These are phyloP conservation scores for Cyberlindnera euphorbiiphila DNA, from an alignment of 805 yeast genomes.

Conservation along the genomic window DNA sequence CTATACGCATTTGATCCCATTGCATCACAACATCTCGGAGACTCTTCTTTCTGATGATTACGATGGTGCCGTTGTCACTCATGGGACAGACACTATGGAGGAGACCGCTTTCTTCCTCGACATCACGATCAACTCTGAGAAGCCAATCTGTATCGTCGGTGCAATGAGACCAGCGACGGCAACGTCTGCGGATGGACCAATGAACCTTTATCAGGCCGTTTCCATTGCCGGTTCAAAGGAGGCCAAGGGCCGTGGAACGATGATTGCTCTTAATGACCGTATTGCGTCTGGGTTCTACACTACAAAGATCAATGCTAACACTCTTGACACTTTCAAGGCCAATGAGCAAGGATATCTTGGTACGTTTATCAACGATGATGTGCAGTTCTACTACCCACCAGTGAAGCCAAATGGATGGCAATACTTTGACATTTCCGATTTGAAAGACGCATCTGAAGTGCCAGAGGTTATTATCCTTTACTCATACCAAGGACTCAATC, in stretches of 20 bases:
- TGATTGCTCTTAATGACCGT: conserved; percentile 62
- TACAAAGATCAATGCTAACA: conserved; percentile 64
- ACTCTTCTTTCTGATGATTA: conserved; percentile 37
- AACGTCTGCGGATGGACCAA: conserved; percentile 67
- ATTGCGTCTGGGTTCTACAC: conserved; percentile 65
- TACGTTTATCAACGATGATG: conserved; percentile 59
- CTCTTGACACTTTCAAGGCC: conserved; percentile 63
- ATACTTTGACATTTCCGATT: conserved; percentile 32
- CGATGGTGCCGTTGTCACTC: conserved; percentile 63
- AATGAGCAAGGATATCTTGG: conserved; percentile 68
- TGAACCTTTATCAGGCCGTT: conserved; percentile 67
- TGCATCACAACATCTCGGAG: conserved; percentile 43
- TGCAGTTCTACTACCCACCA: conserved; percentile 60
- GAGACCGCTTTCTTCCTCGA: conserved; percentile 66
- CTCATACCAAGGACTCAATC: conserved; percentile 55
- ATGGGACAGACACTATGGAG: conserved; percentile 69
- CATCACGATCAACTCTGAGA: conserved; percentile 36
- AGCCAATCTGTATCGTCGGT: conserved; percentile 41
- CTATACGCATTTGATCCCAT: conserved; percentile 39
- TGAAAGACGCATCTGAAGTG: conserved; percentile 21
- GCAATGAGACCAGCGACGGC: conserved; percentile 73
- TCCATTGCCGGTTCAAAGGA: conserved; percentile 50
- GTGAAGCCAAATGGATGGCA: conserved; percentile 39
- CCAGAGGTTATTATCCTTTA: conserved; percentile 52
- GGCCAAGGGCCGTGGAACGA: conserved; percentile 55